Conservation (phyloP, 208 protist genomes). For the Trypanosoma melophagium region DNA sequence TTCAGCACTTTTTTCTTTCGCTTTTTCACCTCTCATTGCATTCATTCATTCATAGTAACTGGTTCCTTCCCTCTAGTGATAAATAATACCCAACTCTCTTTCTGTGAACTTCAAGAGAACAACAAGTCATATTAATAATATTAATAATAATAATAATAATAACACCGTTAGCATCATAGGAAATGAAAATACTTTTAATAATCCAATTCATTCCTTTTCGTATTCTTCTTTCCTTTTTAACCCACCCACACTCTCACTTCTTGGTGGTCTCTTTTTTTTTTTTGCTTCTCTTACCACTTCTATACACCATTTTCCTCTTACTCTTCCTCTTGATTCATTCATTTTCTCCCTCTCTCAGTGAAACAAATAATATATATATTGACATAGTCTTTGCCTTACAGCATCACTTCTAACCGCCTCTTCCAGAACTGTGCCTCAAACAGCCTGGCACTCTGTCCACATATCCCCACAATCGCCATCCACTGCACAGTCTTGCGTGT, state of each 20-base stretch:
- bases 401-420: conserved; percentile 18
- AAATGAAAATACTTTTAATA: no score
- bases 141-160: no score
- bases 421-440: conserved; percentile 42
- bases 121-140: no score
- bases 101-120: no score
- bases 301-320: not conserved
- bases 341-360: not conserved
- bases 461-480: conserved; percentile 64
- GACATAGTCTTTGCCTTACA: conserved; percentile 6
- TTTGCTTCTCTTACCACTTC: not conserved
- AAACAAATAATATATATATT: no score
- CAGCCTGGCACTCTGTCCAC: conserved; percentile 48
- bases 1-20: conserved; percentile 1
- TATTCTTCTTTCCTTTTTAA: conserved; percentile 9
- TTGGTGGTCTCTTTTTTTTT: conserved; percentile 4
- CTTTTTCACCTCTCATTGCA: not conserved
- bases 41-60: not conserved
- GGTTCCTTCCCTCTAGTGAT: no score
- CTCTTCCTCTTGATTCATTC: not conserved
- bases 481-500: conserved; percentile 57
- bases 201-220: not conserved
- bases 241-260: not conserved
- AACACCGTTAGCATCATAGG: no score
- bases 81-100: no score